Conservation (phyloP, 106 monocot genomes). For the Chionographis japonica region DNA sequence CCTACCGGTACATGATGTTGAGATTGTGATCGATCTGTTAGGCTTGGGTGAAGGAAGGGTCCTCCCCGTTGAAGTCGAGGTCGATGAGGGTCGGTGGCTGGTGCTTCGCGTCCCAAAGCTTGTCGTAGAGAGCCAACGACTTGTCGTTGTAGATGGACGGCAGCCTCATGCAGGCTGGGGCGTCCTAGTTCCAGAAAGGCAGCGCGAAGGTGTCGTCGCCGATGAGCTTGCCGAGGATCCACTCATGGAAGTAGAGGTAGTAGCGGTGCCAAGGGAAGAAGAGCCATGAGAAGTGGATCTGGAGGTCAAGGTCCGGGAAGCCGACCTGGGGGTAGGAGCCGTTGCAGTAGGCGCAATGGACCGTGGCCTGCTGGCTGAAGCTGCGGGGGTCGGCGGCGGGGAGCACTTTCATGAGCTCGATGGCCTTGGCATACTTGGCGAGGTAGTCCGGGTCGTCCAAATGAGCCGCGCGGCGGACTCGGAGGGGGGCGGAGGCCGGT, state of each 20-base stretch:
- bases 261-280: slow-evolving; percentile 48
- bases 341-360: slow-evolving; percentile 42
- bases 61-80: slow-evolving; percentile 19
- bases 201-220: slow-evolving; percentile 44
- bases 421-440: slow-evolving; percentile 34
- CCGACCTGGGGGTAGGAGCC: slow-evolving; percentile 6
- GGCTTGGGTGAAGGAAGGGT: slow-evolving; percentile 1
- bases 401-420: slow-evolving; percentile 29
- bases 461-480: slow-evolving; percentile 45
- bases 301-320: not conserved
- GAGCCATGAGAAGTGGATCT: too few species aligned
- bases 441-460: slow-evolving; percentile 15
- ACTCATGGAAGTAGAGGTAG: slow-evolving; percentile 41
- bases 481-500: slow-evolving; percentile 15
- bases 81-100: slow-evolving; percentile 24
- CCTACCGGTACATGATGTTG: slow-evolving; percentile 48
- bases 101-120: slow-evolving; percentile 18
- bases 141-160: slow-evolving; percentile 24
- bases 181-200: slow-evolving; percentile 46
- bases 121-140: slow-evolving; percentile 32
- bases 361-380: too few species aligned
- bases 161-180: slow-evolving; percentile 24
- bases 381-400: slow-evolving; percentile 39
- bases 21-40: slow-evolving; percentile 44
- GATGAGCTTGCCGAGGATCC: slow-evolving; percentile 41